Evolutionary conservation across 495 filamentous ascomycete species (phyloP).

Genomic region (Pyrenula massariospora): DNA sequence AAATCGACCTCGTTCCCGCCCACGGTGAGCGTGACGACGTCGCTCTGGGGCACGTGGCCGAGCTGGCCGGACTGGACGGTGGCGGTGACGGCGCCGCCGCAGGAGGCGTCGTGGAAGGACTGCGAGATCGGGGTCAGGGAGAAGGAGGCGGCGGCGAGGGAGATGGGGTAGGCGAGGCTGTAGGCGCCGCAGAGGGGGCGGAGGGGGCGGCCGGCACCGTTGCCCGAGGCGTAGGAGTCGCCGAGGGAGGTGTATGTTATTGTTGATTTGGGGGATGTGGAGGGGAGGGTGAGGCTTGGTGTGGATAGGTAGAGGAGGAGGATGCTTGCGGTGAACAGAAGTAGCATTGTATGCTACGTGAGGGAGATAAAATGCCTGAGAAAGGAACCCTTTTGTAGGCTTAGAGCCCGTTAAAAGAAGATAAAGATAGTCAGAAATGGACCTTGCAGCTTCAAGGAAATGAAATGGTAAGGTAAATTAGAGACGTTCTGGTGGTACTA

Average conservation of each 20-base stretch:
- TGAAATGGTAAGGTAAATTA: no score
- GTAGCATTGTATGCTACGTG: no score
- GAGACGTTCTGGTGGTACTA: no score
- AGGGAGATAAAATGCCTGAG: no score
- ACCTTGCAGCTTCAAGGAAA: no score
- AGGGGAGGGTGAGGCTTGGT: not conserved
- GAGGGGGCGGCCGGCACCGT: conserved; percentile 20
- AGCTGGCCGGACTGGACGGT: conserved; percentile 1
- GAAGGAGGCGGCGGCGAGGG: conserved; percentile 16
- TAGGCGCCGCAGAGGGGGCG: conserved; percentile 23
- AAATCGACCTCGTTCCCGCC: conserved; percentile 40
- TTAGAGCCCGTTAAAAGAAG: no score
- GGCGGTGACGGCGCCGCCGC: conserved; percentile 4
- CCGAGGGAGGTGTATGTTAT: conserved; percentile 28
- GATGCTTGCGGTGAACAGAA: not conserved
- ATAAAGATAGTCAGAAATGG: no score
- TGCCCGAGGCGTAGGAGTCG: conserved; percentile 36
- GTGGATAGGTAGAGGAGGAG: not conserved
- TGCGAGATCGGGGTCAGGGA: conserved; percentile 4
- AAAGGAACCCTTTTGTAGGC: no score
- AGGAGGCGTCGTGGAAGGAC: conserved; percentile 3
- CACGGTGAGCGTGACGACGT: conserved; percentile 24
- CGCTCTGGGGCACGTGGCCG: not conserved
- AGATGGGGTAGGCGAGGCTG: conserved; percentile 20
- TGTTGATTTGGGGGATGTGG: conserved; percentile 14